Percentiles rank a stretch among this genome's conserved stretches.
Evolutionary conservation across 345 rosid genomes (phyloP).

Genomic region (Arabis alpina): DNA sequence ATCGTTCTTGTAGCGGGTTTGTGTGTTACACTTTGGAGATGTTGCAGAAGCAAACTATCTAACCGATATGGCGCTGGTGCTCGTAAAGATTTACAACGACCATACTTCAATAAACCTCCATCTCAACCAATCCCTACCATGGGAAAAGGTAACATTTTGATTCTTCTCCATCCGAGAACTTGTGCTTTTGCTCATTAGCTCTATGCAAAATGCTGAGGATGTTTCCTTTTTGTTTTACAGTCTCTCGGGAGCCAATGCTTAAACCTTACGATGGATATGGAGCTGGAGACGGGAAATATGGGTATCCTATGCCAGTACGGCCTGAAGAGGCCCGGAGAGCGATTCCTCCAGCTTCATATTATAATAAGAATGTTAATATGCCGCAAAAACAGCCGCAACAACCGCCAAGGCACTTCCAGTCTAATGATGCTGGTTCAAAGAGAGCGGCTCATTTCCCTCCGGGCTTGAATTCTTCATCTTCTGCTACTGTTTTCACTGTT

Average conservation of each 20-base stretch:
- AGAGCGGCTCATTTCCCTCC: conserved; percentile 52
- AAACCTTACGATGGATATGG: conserved; percentile 51
- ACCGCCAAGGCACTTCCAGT: conserved; percentile 46
- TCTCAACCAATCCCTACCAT: conserved; percentile 33
- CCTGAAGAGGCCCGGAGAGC: conserved; percentile 45
- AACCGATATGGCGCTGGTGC: conserved; percentile 37
- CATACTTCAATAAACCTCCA: conserved; percentile 48
- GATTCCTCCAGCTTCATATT: conserved; percentile 45
- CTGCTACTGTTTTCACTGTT: conserved; percentile 58
- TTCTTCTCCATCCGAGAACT: neutral
- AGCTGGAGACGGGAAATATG: conserved; percentile 48
- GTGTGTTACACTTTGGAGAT: conserved; percentile 55
- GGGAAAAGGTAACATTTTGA: conserved; percentile 54
- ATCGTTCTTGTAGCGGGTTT: conserved; percentile 48
- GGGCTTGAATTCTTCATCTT: conserved; percentile 43
- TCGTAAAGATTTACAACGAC: conserved; percentile 39
- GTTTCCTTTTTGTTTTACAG: conserved; percentile 43
- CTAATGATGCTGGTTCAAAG: conserved; percentile 48
- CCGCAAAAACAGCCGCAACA: conserved; percentile 53
- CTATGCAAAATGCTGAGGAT: neutral
- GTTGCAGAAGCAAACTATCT: conserved; percentile 49
- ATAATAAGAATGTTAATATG: conserved; percentile 36
- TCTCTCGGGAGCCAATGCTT: conserved; percentile 47
- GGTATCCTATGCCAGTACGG: conserved; percentile 40
- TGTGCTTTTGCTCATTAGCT: conserved; percentile 25